These are phyloP conservation scores for Verticillium albo-atrum DNA, from an alignment of 2,329 filamentous ascomycete genomes.

Conservation along the genomic window DNA sequence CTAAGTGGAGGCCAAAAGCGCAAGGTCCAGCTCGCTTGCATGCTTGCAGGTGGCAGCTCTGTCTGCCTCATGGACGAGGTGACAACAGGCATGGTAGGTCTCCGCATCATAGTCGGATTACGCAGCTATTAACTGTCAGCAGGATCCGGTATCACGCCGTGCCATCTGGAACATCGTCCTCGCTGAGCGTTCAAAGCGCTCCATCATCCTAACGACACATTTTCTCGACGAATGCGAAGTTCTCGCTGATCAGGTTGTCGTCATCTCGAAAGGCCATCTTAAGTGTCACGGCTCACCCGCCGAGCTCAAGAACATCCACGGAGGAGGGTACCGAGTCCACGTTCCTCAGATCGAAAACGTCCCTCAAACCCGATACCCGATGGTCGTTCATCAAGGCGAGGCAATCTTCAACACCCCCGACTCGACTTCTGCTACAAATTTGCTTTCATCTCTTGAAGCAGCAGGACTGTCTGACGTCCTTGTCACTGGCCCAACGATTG, in stretches of 20 bases:
- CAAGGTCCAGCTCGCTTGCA: slow-evolving; percentile 72
- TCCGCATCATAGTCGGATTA: neutral
- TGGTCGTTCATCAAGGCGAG: neutral
- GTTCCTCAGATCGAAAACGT: slow-evolving; percentile 15
- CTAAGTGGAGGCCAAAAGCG: slow-evolving; percentile 74
- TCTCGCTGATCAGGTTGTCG: slow-evolving; percentile 65
- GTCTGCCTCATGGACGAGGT: slow-evolving; percentile 74
- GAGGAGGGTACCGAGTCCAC: slow-evolving; percentile 32
- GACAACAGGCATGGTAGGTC: slow-evolving; percentile 54
- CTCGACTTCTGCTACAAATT: neutral
- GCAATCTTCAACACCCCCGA: neutral
- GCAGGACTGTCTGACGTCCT: slow-evolving; percentile 58
- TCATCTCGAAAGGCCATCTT: slow-evolving; percentile 62
- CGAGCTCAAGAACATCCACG: slow-evolving; percentile 61
- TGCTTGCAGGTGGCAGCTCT: slow-evolving; percentile 70
- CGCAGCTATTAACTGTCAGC: neutral
- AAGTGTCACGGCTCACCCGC: slow-evolving; percentile 61
- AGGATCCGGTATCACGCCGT: slow-evolving; percentile 59
- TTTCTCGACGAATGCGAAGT: slow-evolving; percentile 72
- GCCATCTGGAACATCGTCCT: slow-evolving; percentile 54
- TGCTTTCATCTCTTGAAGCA: slow-evolving; percentile 37
- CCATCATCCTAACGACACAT: slow-evolving; percentile 68
- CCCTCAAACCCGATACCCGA: slow-evolving; percentile 8
- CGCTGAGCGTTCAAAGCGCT: slow-evolving; percentile 59
- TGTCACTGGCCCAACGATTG: slow-evolving; percentile 60